Conservation (phyloP, 345 rosid genomes). For the Ceriops zippeliana region DNA sequence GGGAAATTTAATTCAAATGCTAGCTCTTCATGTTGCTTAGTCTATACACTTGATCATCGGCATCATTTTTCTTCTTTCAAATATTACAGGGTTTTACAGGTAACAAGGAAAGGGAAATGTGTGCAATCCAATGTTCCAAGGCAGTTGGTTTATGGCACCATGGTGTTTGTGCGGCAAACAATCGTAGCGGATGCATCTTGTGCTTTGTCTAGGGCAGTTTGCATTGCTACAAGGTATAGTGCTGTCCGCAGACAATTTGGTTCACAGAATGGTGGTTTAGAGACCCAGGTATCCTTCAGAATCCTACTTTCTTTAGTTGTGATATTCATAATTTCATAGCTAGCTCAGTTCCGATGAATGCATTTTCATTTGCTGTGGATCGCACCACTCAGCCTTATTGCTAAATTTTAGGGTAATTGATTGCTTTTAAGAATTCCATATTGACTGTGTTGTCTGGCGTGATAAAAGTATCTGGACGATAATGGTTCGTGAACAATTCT, state of each 20-base stretch:
- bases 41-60: background rate
- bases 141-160: conserved; percentile 89
- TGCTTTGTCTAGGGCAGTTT: conserved; percentile 89
- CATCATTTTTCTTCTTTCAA: conserved; percentile 10
- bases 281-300: conserved; percentile 68
- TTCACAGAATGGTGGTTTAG: conserved; percentile 57
- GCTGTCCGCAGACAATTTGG: conserved; percentile 98
- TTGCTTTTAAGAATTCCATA: background rate
- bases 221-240: conserved; percentile 96
- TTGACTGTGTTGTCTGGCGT: background rate
- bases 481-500: background rate
- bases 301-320: background rate
- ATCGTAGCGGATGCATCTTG: conserved; percentile 85
- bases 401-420: background rate
- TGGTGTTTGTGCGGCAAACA: conserved; percentile 85
- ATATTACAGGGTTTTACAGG: conserved; percentile 70
- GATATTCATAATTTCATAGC: background rate
- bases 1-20: background rate
- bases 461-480: background rate
- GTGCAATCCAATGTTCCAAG: conserved; percentile 76
- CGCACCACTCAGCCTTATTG: background rate
- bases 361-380: background rate
- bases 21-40: background rate
- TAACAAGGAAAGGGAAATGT: conserved; percentile 86
- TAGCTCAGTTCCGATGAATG: background rate